Conservation (phyloP, 805 yeast genomes). For the Cyberlindnera petersonii region DNA sequence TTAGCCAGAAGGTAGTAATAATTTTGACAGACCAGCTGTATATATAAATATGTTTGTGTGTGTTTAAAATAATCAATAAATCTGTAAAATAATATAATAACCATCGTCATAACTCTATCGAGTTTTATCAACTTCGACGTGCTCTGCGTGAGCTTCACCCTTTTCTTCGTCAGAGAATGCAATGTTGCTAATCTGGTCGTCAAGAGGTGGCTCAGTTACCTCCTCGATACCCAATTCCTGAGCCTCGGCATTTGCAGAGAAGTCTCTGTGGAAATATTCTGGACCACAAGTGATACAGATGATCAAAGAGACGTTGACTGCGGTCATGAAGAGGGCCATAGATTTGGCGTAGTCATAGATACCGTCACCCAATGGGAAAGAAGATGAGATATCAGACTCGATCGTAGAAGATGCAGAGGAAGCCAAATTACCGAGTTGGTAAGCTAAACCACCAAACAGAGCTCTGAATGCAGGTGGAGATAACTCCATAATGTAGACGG, state of each 20-base stretch:
- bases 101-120: too few species aligned
- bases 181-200: background rate
- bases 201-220: background rate
- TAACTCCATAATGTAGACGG: constrained; percentile 61
- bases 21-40: too few species aligned
- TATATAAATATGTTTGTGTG: too few species aligned
- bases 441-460: constrained; percentile 56
- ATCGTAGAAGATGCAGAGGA: constrained; percentile 59
- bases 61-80: too few species aligned
- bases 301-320: constrained; percentile 52
- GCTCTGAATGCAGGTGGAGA: constrained; percentile 63
- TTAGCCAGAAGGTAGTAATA: too few species aligned
- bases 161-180: constrained; percentile 8
- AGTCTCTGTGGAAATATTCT: constrained; percentile 42
- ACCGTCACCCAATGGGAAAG: constrained; percentile 27
- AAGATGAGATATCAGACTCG: constrained; percentile 41
- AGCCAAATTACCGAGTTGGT: constrained; percentile 31
- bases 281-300: constrained; percentile 53
- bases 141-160: too few species aligned
- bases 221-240: constrained; percentile 10
- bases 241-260: constrained; percentile 23
- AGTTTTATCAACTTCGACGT: too few species aligned
- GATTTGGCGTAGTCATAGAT: constrained; percentile 61
- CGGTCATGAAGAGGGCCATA: constrained; percentile 66
- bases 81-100: too few species aligned